phyloP scores from a whole-genome alignment of 176 grass and related monocot species.

The Oryza coarctata region DNA sequence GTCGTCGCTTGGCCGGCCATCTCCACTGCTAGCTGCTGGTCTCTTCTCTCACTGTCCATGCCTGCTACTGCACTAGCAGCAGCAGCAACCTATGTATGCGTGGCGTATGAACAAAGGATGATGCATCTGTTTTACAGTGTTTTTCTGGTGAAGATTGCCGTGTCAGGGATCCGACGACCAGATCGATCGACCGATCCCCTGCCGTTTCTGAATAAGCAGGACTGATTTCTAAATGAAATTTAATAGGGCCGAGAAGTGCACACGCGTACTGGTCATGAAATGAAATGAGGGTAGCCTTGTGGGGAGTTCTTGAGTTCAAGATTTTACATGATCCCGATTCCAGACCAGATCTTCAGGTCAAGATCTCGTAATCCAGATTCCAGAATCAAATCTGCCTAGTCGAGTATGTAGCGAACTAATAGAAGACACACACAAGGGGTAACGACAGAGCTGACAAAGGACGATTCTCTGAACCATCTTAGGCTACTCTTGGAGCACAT shows the following conservation, averaged over 20 bases:
- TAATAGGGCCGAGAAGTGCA: not conserved
- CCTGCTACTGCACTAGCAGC: not conserved
- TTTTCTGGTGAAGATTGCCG: too few species aligned
- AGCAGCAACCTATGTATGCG: not conserved
- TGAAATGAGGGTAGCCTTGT: not conserved
- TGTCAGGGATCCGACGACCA: too few species aligned
- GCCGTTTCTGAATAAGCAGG: not conserved
- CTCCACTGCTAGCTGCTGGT: not conserved
- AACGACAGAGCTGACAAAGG: too few species aligned
- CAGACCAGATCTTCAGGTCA: slow-evolving; percentile 10
- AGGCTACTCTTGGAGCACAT: too few species aligned
- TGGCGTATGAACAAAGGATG: not conserved
- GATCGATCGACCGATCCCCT: too few species aligned
- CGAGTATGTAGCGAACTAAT: not conserved
- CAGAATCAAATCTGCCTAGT: not conserved
- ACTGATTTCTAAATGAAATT: not conserved
- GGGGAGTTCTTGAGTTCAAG: not conserved
- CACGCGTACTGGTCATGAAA: not conserved
- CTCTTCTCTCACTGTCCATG: not conserved
- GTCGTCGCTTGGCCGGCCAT: not conserved
- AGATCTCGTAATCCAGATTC: not conserved
- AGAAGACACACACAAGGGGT: too few species aligned
- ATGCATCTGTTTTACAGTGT: not conserved
- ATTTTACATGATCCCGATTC: not conserved
- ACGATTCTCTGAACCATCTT: too few species aligned